Base-by-base conservation (phyloP, 495 filamentous ascomycete genomes). In the Ramalina intermedia region DNA sequence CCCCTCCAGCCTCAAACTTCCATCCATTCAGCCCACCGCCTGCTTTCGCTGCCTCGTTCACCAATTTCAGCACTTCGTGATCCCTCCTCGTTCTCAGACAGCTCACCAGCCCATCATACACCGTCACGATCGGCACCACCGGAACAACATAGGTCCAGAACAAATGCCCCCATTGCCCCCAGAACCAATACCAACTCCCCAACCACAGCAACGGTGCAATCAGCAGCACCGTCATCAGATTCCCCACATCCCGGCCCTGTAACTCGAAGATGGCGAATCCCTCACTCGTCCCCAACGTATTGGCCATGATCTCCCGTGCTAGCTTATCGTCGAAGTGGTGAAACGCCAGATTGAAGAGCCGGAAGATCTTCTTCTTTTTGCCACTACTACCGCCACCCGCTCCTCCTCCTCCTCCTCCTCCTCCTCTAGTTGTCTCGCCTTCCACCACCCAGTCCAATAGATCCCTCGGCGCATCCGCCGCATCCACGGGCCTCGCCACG, bases 201-300 rank as follows among this genome's bases (percentile, higher is more conserved):
- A 75, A 44, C 29, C 78, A 55, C 42, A 79, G 67, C 38, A 70
- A 68, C 27, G 76, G 54, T 17, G 76, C 73, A 56, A 82, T 68
- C 23, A 75, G 48, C 18, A 70, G 56, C 37, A 80, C 71, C 7
- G 74, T 67, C 1, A 82, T 23, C 23, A 84, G 61, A 26, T 71
- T 73, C 4, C 63, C 63, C 1, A 76, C 29, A 2, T 66, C 62
- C 4, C 82, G 75, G 38, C 75, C 72, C 58, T 86, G 81, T 11
- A 88, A 71, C 60, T 88, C 84, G 49, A 86, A 78, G 50, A 88
- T 86, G 66, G 76, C 79, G 54, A 86, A 82, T 11, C 75, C 79
- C 52, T 81, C 76, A 23, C 73, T 69, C 1, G 71, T 80, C 51
- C 76, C 65, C 2, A 85, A 57, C 0, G 81, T 79, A 55, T 79